A percentile compares a stretch with the other conserved stretches of the same genome.
These are phyloP conservation scores for Phytophthora vignae DNA, from an alignment of 352 stramenopile genomes.

Conservation along the genomic window DNA sequence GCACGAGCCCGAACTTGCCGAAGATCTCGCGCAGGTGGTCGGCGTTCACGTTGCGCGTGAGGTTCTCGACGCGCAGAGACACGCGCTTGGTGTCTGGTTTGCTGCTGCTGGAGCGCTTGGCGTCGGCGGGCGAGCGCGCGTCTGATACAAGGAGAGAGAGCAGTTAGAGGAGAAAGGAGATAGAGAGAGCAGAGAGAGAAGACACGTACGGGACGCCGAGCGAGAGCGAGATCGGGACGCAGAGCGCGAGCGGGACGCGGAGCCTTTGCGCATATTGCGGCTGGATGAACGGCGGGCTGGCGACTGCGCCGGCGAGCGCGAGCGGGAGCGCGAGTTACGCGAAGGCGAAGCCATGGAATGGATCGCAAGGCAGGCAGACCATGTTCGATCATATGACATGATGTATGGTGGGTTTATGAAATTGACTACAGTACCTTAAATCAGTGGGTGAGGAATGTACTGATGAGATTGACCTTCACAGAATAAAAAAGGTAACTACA, in stretches of 20 bases:
- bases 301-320: neutral
- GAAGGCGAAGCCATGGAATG: neutral
- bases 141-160: slow-evolving; percentile 22
- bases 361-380: neutral
- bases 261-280: neutral
- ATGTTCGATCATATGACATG: too few species aligned
- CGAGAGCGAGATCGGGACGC: neutral
- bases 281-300: neutral
- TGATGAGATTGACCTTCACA: too few species aligned
- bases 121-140: slow-evolving; percentile 9
- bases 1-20: slow-evolving; percentile 82
- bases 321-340: neutral
- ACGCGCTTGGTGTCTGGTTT: slow-evolving; percentile 37
- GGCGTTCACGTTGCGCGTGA: slow-evolving; percentile 86
- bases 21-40: slow-evolving; percentile 90
- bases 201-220: neutral
- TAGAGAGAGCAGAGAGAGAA: neutral
- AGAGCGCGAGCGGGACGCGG: neutral
- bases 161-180: too few species aligned
- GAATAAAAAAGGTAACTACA: too few species aligned
- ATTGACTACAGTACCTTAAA: too few species aligned
- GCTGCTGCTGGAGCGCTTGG: slow-evolving; percentile 3
- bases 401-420: too few species aligned
- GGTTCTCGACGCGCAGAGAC: slow-evolving; percentile 77
- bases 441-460: too few species aligned